These are phyloP conservation scores for Beauveria caledonica DNA, from an alignment of 2,329 filamentous ascomycete genomes.

Conservation along the genomic window DNA sequence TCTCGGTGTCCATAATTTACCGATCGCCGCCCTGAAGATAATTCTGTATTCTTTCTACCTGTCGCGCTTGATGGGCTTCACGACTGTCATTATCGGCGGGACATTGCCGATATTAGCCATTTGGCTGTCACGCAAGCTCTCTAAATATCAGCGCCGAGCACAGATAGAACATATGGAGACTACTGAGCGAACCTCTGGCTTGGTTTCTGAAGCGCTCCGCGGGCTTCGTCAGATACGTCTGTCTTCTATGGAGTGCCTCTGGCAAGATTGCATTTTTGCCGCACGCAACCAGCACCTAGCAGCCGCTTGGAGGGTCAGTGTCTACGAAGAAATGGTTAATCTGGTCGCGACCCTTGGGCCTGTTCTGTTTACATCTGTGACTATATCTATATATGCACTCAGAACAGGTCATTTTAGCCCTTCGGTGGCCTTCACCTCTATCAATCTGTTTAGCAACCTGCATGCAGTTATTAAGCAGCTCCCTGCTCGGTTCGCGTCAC, in stretches of 20 bases:
- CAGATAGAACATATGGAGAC: background rate
- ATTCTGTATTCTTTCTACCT: constrained; percentile 7
- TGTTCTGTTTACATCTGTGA: constrained; percentile 7
- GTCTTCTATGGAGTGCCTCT: constrained; percentile 11
- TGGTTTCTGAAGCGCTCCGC: constrained; percentile 10
- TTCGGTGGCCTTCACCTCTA: constrained; percentile 10
- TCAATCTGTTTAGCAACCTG: constrained; percentile 11
- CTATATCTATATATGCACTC: constrained; percentile 9
- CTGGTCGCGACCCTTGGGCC: constrained; percentile 7
- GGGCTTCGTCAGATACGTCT: constrained; percentile 12
- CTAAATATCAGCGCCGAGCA: background rate
- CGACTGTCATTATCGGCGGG: constrained; percentile 1
- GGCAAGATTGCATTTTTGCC: constrained; percentile 1
- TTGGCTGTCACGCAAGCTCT: constrained; percentile 2
- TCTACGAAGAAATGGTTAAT: background rate
- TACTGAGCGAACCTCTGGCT: background rate
- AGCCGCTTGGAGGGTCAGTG: constrained; percentile 1
- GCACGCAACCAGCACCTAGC: background rate
- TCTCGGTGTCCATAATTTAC: background rate
- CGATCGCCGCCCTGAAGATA: constrained; percentile 10
- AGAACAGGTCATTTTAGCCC: constrained; percentile 6
- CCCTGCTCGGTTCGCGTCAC: background rate
- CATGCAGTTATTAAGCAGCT: constrained; percentile 10
- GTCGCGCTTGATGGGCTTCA: constrained; percentile 7
- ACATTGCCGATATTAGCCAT: background rate